These are phyloP conservation scores for Coelastrella sp. DNA, from an alignment of 139 green algal species.

Conservation along the genomic window DNA sequence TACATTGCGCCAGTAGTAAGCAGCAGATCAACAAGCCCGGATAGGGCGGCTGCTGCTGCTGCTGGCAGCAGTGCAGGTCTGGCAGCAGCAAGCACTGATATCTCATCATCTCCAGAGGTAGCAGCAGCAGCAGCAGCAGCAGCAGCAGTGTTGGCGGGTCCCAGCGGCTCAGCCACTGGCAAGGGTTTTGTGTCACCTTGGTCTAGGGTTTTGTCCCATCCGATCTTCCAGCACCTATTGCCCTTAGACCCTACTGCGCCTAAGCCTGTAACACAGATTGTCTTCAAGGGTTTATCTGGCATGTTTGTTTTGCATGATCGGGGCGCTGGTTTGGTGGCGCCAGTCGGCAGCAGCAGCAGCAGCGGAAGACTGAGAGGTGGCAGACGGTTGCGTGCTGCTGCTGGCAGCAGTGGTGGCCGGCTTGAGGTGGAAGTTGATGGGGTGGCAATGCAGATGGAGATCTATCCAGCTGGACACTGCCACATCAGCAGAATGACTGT, in stretches of 20 bases:
- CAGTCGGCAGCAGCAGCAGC: not conserved
- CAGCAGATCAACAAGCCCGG: not conserved
- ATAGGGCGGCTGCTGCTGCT: constrained; percentile 14
- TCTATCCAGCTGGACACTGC: constrained; percentile 46
- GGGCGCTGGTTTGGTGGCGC: not conserved
- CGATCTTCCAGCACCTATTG: constrained; percentile 34
- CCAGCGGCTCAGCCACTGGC: not conserved
- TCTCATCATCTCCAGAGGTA: too few species aligned
- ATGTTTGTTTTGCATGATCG: constrained; percentile 59
- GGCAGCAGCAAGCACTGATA: not conserved
- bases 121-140: not conserved
- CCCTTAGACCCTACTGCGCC: constrained; percentile 25
- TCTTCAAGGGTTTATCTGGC: constrained; percentile 36
- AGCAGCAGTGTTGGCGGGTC: not conserved
- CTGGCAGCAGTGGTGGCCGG: constrained; percentile 44
- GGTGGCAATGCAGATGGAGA: constrained; percentile 52
- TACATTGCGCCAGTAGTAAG: not conserved
- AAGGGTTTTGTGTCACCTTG: constrained; percentile 43
- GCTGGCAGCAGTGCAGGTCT: not conserved
- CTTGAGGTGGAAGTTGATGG: constrained; percentile 70
- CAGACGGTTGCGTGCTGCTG: not conserved
- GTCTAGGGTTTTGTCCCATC: constrained; percentile 37
- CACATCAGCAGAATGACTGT: constrained; percentile 56
- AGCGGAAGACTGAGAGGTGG: not conserved
- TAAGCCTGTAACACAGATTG: not conserved